A percentile compares a stretch with the other conserved stretches of the same genome.
phyloP scores from a whole-genome alignment of 441 rosid species.

The Metrosideros polymorpha region DNA sequence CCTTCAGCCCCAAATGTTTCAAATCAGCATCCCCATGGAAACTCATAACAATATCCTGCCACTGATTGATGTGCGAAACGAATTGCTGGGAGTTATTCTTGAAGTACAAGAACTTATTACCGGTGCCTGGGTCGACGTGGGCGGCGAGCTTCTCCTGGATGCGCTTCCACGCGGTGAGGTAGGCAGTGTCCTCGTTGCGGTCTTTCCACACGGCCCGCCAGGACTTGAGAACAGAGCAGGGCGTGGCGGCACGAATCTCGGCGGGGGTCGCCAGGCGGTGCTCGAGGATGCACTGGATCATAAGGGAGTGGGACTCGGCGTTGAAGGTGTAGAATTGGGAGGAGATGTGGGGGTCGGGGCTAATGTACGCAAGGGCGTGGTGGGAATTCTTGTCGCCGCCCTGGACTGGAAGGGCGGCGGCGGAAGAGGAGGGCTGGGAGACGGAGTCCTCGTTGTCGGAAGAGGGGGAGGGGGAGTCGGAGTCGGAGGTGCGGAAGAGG shows the following conservation, averaged over 20 bases:
- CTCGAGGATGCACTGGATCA: slow-evolving; percentile 87
- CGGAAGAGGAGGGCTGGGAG: slow-evolving; percentile 9
- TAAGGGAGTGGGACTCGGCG: slow-evolving; percentile 81
- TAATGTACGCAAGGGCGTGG: slow-evolving; percentile 26
- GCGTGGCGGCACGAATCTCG: slow-evolving; percentile 92
- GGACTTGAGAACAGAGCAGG: slow-evolving; percentile 64
- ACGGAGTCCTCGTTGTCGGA: slow-evolving; percentile 58
- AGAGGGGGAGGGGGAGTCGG: slow-evolving; percentile 51
- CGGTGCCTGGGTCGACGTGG: slow-evolving; percentile 52
- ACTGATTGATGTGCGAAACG: slow-evolving; percentile 78
- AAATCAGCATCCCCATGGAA: slow-evolving; percentile 91
- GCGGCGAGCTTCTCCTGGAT: slow-evolving; percentile 91
- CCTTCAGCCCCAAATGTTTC: slow-evolving; percentile 78
- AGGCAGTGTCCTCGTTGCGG: slow-evolving; percentile 94
- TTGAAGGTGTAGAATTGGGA: slow-evolving; percentile 98
- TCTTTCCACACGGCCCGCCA: slow-evolving; percentile 99
- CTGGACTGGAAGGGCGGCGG: background rate
- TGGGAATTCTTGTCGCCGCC: background rate
- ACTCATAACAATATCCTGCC: slow-evolving; percentile 95
- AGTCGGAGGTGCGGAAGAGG: slow-evolving; percentile 66
- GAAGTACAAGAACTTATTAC: slow-evolving; percentile 83
- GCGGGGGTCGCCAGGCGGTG: slow-evolving; percentile 68
- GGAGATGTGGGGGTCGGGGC: slow-evolving; percentile 81
- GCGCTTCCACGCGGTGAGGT: slow-evolving; percentile 94
- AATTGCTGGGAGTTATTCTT: slow-evolving; percentile 83